Percentiles rank a stretch among this genome's conserved stretches.
These are phyloP conservation scores for Coelastrella sp. DNA, from an alignment of 139 green algal species.

Conservation along the genomic window DNA sequence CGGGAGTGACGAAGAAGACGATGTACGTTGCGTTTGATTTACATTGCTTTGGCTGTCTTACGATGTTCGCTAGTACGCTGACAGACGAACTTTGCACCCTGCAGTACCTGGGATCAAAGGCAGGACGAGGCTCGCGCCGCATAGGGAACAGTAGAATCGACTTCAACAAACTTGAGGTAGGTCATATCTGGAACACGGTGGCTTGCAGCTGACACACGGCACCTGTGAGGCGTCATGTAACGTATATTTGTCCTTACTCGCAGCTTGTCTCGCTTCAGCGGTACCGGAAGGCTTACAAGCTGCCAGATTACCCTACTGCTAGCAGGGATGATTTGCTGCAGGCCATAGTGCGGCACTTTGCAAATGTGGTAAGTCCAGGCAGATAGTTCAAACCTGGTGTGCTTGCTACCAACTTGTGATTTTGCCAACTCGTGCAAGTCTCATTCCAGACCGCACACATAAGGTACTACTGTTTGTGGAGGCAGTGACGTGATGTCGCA, in stretches of 20 bases:
- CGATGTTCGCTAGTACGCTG: not conserved
- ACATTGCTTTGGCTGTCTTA: not conserved
- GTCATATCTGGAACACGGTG: not conserved
- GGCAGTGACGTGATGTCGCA: no score
- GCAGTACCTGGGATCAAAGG: conserved; percentile 34
- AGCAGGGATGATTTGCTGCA: conserved; percentile 27
- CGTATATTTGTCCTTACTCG: not conserved
- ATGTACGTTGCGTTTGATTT: not conserved
- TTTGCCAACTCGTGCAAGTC: no score
- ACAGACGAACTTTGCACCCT: not conserved
- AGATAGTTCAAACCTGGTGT: not conserved
- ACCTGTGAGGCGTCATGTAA: not conserved
- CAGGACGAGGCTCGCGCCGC: not conserved
- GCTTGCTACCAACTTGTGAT: no score
- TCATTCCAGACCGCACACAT: no score
- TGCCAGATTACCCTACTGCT: not conserved
- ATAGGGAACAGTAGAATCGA: conserved; percentile 1
- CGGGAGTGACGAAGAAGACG: conserved; percentile 40
- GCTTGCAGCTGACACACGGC: no score
- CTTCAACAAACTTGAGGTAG: conserved; percentile 44
- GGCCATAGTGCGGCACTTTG: conserved; percentile 22
- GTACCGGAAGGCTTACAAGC: conserved; percentile 41
- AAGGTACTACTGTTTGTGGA: no score
- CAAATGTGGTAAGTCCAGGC: conserved; percentile 19
- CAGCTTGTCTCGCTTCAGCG: conserved; percentile 36